Base-by-base conservation (phyloP, 768 basidiomycete species). In the Paxillus involutus region DNA sequence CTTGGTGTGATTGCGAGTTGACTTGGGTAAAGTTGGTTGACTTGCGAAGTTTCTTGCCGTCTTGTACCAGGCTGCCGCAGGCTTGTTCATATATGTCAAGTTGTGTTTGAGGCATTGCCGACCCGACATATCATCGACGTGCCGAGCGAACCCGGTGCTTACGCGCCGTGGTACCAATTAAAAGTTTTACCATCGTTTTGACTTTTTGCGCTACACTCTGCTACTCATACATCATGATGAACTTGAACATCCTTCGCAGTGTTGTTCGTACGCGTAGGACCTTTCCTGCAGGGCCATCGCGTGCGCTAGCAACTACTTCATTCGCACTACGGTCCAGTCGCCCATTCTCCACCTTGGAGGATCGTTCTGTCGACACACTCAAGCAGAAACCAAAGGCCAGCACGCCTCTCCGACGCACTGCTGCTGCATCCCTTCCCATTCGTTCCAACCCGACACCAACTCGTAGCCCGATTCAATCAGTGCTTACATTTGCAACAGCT, bases 391-490 rank as follows among this genome's bases (percentile, higher is more conserved):
- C 90, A n/a, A 93, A 91, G 65, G 84, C 85, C 16, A 80, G 84
- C 6, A 92, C 91, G 4, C 81, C 91, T 2, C 80, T 93, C 4
- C 82, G 94, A 43, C 83, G 93, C 44, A 82, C 91, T 7, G 94
- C 94, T 14, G 82, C 90, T 14, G 93, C 83, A 6, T 97, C 94
- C 3, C 77, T 91, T 41, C 86, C 91, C 7, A 91, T 96, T 57
- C 88, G 94, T 47, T 78, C 86, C 21, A 94, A 90, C 60, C 91
- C 90, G 10, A 94, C 90, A 4, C 89, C 89, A 7, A 94, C 94
- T 10, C 81, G 90, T 42, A 83, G 90, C 42, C 79, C 85, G 32
- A 94, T 95, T 47, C 80, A 85, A 49, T 75, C 68, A 17, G 85
- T 95, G 11, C 84, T 90, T 52, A 94, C 94, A 0, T 80, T 93